These are phyloP conservation scores for Diaporthe citriasiana DNA, from an alignment of 2,329 filamentous ascomycete genomes.

Conservation along the genomic window DNA sequence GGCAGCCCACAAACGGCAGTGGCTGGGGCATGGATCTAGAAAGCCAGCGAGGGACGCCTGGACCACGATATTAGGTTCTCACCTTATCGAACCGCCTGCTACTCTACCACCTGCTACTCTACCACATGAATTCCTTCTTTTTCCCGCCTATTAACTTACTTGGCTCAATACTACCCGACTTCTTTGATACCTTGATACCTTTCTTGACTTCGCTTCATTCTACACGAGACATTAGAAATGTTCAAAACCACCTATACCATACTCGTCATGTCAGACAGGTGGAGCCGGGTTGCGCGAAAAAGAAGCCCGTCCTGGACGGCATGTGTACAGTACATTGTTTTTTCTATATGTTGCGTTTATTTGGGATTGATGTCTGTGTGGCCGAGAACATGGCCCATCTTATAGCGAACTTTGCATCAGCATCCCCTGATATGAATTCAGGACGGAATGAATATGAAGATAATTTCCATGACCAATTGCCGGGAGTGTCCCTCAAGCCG, in stretches of 20 bases:
- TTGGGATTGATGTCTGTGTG: conserved; percentile 14
- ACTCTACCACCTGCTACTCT: not conserved
- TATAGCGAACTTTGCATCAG: conserved; percentile 27
- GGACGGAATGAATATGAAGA: conserved; percentile 22
- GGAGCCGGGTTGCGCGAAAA: not conserved
- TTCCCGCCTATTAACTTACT: conserved; percentile 3
- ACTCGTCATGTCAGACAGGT: not conserved
- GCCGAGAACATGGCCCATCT: conserved; percentile 8
- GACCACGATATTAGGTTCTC: conserved; percentile 36
- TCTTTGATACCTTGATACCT: conserved; percentile 40
- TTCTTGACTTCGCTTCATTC: conserved; percentile 36
- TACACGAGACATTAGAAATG: conserved; percentile 25
- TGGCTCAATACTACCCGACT: conserved; percentile 19
- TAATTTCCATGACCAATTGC: not conserved
- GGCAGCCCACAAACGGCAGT: conserved; percentile 22
- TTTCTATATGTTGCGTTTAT: conserved; percentile 20
- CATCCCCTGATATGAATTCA: not conserved
- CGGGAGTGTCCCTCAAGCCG: not conserved
- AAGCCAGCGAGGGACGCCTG: conserved; percentile 38
- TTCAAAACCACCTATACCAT: conserved; percentile 1
- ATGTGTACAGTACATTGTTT: conserved; percentile 34
- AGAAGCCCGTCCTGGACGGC: conserved; percentile 1
- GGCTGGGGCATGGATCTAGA: conserved; percentile 36
- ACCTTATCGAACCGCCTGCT: not conserved
- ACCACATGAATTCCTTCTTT: not conserved